Evolutionary conservation across 2,329 filamentous ascomycete species (phyloP), one percentile per base, ranked within the genome.

Genomic region (Epichloe coenophiala): DNA sequence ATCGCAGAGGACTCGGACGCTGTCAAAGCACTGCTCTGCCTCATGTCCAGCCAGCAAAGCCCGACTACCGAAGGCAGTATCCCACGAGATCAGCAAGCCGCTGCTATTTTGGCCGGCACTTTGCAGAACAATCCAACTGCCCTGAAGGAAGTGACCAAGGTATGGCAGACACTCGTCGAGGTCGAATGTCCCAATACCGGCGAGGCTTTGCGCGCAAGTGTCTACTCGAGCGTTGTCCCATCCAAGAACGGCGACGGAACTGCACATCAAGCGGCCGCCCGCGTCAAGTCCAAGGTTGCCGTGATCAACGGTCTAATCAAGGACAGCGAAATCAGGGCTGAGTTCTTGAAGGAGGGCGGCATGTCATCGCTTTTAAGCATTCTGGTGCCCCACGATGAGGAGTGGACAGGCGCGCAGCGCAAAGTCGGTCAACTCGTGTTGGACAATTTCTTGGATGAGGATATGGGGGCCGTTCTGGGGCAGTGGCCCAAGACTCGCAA

Each of bases 61-160:
- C 37, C 63, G 51, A 38, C 54, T 2, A 48, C 55, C 33, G 59
- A 60, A 4, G 60, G 55, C 1, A 47, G 54, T n/a, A 63, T 63
- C 19, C 65, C 68, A 13, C 66, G 68, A 15, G 72, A 74, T 56
- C 71, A 74, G 53, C 66, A 75, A 56, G 80, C 81, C 3, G 77
- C 80, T 2, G 68, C 74, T 3, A 75, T 80, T 50, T 64, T 86
- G 6, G 73, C 76, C 2, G 74, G 74, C 7, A 70, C 80, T 2
- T 58, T 84, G 40, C 78, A 81, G 57, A 85, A 86, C 67, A 85
- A 86, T 63, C 77, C 78, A 13, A 75, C 74, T 7, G 80, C 81
- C 0, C 65, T 84, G 46, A 64, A 64, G 23, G 71, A 76, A 56
- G 66, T 83, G 1, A 68, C 70, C 55, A 64, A 65, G 27, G 64